A percentile compares a stretch with the other conserved stretches of the same genome.
These are phyloP conservation scores for Alopecurus myosuroides DNA, from an alignment of 176 grass and related monocot genomes.

Conservation along the genomic window DNA sequence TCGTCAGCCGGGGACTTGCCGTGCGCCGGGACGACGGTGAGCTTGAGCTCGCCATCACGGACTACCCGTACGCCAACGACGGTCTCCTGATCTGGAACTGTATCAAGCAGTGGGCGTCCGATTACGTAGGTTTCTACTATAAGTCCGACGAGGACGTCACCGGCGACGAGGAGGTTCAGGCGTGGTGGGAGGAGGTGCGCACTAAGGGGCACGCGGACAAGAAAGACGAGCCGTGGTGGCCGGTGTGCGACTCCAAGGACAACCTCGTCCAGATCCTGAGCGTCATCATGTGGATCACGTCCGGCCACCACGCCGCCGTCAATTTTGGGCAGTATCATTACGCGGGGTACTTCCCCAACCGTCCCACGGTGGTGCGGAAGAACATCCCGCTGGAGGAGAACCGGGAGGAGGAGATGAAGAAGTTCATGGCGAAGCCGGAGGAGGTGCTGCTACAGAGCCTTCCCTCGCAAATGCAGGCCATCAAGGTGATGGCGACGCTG, in stretches of 20 bases:
- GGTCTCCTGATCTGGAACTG: constrained; percentile 55
- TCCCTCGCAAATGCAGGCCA: constrained; percentile 46
- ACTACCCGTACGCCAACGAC: constrained; percentile 70
- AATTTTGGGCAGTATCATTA: constrained; percentile 76
- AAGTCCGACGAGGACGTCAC: not conserved
- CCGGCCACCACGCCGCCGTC: constrained; percentile 63
- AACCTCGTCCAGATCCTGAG: constrained; percentile 35
- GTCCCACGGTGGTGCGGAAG: constrained; percentile 43
- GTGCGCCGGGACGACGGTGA: constrained; percentile 16
- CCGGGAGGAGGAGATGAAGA: not conserved
- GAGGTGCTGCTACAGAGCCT: constrained; percentile 22
- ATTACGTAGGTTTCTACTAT: constrained; percentile 53
- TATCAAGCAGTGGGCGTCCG: constrained; percentile 37
- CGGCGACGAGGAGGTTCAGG: constrained; percentile 50
- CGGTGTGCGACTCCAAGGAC: constrained; percentile 28
- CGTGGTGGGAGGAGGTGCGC: constrained; percentile 68
- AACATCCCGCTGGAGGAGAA: constrained; percentile 46
- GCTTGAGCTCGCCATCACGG: constrained; percentile 49
- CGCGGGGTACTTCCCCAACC: constrained; percentile 69
- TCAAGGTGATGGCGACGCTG: constrained; percentile 19
- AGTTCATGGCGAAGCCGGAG: constrained; percentile 30
- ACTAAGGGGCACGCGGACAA: constrained; percentile 60
- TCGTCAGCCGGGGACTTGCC: constrained; percentile 66
- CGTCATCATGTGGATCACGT: constrained; percentile 62
- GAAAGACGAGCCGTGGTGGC: constrained; percentile 65